Evolutionary conservation across 140 eudicot genomes (phyloP), one percentile per base, ranked within the genome.

Genomic region (Ambrosia hybrid): DNA sequence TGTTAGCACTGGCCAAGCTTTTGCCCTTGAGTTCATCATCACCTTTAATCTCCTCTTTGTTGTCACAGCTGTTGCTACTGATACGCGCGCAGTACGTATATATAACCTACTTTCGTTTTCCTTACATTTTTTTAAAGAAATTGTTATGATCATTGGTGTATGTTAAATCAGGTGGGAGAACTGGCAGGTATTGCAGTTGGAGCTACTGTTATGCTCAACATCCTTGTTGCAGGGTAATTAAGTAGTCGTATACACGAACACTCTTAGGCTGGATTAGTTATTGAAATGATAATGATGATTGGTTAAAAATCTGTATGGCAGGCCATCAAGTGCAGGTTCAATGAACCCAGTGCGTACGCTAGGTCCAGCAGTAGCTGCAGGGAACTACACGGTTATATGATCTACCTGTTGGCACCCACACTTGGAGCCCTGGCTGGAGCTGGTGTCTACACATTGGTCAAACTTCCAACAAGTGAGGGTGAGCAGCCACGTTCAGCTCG

Each of bases 151-250:
- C 26, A 65, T 12, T 49, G 3, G 30, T 57, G 9, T 6, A 43
- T 34, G 6, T 10, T 11, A 2, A 4, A 45, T 53, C 9, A 92
- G 98, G 96, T 89, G 8, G 96, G 98, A 21, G 96, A 92, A 63
- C 48, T 92, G 76, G 98, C 98, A 0, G 98, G 96, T 26, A 85
- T 92, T 51, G 98, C 96, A n/a, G 95, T 89, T 67, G 98, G 98
- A 58, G 98, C 95, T 58, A 86, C 96, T 0, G 98, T 92, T 13
- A 85, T 92, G 92, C 92, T 92, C 61, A 87, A 92, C 83, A 89
- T 89, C 58, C 96, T 92, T 15, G 87, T 89, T 55, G 95, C 95
- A 1, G 98, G 98, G 97, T 91, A 48, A 83, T 91, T 77, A 64
- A 83, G 95, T 77, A 64, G 13, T 38, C 37, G 5, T 57, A 5